Conservation (phyloP, 1,139 yeast species). For the Pichia sp. region DNA sequence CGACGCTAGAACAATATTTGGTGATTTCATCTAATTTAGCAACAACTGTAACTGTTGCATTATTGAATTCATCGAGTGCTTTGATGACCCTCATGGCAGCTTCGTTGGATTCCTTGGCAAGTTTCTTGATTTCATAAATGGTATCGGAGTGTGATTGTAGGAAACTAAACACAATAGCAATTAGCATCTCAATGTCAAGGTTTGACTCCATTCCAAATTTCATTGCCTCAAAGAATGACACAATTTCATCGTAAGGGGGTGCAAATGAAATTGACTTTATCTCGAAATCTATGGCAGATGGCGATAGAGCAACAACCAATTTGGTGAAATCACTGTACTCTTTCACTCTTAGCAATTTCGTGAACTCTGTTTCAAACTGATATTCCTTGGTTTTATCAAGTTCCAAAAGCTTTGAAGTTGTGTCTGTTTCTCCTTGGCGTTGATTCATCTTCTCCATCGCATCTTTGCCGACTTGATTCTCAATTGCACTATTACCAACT, state of each 20-base stretch:
- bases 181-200: slow-evolving; percentile 61
- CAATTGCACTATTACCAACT: slow-evolving; percentile 67
- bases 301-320: slow-evolving; percentile 61
- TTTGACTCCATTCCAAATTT: slow-evolving; percentile 55
- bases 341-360: slow-evolving; percentile 55
- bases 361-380: slow-evolving; percentile 71
- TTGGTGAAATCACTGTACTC: slow-evolving; percentile 51
- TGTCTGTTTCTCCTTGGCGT: slow-evolving; percentile 9
- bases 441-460: slow-evolving; percentile 31
- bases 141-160: slow-evolving; percentile 82
- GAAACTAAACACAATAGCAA: slow-evolving; percentile 75
- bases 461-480: slow-evolving; percentile 53
- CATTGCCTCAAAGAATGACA: slow-evolving; percentile 62
- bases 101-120: slow-evolving; percentile 20
- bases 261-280: slow-evolving; percentile 68
- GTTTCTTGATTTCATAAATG: slow-evolving; percentile 44
- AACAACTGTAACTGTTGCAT: slow-evolving; percentile 42
- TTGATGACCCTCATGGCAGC: slow-evolving; percentile 33
- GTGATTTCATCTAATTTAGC: slow-evolving; percentile 61
- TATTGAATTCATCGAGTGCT: slow-evolving; percentile 35
- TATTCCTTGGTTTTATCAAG: slow-evolving; percentile 32
- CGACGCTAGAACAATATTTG: slow-evolving; percentile 82
- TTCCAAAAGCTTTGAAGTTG: slow-evolving; percentile 24
- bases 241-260: slow-evolving; percentile 62
- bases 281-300: slow-evolving; percentile 80